Evolutionary conservation across 768 basidiomycete genomes (phyloP).

Genomic region (Suillus spraguei): DNA sequence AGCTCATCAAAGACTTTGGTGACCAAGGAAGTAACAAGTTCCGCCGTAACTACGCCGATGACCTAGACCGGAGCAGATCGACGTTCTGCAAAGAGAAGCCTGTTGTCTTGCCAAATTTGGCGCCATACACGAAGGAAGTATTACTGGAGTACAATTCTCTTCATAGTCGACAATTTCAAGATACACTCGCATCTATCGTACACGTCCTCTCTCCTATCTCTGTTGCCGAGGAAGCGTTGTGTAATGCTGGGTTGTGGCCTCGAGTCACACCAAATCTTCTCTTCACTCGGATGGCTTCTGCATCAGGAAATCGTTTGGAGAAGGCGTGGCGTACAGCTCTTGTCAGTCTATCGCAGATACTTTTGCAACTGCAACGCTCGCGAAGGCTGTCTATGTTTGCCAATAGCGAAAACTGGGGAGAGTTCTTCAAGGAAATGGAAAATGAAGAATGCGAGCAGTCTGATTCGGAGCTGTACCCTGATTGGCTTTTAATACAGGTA

Average conservation of each 20-base stretch:
- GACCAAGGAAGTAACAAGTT: slow-evolving; percentile 11
- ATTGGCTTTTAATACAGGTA: slow-evolving; percentile 20
- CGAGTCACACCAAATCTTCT: slow-evolving; percentile 30
- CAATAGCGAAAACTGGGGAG: slow-evolving; percentile 11
- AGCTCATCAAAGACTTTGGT: slow-evolving; percentile 11
- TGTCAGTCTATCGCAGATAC: slow-evolving; percentile 26
- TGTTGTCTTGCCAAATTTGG: not conserved
- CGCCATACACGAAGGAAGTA: not conserved
- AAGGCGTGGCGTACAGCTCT: slow-evolving; percentile 30
- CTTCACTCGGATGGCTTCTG: slow-evolving; percentile 27
- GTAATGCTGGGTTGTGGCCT: slow-evolving; percentile 34
- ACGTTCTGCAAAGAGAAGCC: not conserved
- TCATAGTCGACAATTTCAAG: not conserved
- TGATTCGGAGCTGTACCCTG: not conserved
- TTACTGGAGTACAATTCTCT: not conserved
- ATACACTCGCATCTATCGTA: not conserved
- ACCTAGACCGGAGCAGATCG: slow-evolving; percentile 10
- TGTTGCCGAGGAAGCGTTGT: slow-evolving; percentile 4
- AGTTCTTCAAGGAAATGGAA: slow-evolving; percentile 16
- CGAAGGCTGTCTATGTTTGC: slow-evolving; percentile 30
- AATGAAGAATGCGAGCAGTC: slow-evolving; percentile 13
- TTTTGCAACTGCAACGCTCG: slow-evolving; percentile 34
- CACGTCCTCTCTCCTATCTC: not conserved
- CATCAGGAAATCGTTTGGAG: slow-evolving; percentile 11
- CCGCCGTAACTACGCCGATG: slow-evolving; percentile 17